Base-by-base conservation (phyloP, 306 rosid species). In the Spatholobus suberectus region DNA sequence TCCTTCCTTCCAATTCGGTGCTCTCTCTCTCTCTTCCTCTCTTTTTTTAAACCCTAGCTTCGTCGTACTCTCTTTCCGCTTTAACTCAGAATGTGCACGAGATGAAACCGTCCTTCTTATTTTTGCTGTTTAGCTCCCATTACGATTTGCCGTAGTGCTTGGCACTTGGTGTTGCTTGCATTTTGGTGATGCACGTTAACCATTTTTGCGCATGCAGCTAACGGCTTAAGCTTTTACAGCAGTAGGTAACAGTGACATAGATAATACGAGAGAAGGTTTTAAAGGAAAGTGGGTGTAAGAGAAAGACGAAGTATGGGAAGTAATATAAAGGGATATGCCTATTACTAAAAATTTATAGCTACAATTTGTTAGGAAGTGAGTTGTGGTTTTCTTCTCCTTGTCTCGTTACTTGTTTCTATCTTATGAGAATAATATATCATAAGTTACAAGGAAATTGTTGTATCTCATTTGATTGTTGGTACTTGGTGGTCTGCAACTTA, bases 1-100 rank as follows among this genome's bases (percentile, higher is more conserved):
- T 76, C 99, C 99, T 72, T 88, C 98, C 34, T 95, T 95, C 86
- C 98, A 95, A 88, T 95, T 95, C 65, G 99, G 98, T 95, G 70
- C 84, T 7, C 5, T 29, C 38, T 58, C 43, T 44, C 20, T 17
- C 34, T 46, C 26, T 26, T 29, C 3, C 32, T 29, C 32, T 29
- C 1, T 29, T 29, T 29, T 29, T 29, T 29, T 2, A 27, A 84
- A 54, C 91, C 96, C 91, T 87, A 84, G n/a, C 47, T 41, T n/a
- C 32, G 2, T 73, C n/a, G 18, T 46, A 35, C 1, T 58, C 15
- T 29, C 61, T 65, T 6, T 75, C 46, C 6, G 6, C 5, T 73
- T 49, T 52, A 73, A 51, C n/a, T 43, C 14, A 66, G 4, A 37
- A 38, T 21, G 72, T 4, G 8, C 43, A n/a, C 4, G 14, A 27